A percentile compares a stretch with the other conserved stretches of the same genome.
Evolutionary conservation across 2,329 filamentous ascomycete species (phyloP).

Genomic region (Sclerotinia spermophila): DNA sequence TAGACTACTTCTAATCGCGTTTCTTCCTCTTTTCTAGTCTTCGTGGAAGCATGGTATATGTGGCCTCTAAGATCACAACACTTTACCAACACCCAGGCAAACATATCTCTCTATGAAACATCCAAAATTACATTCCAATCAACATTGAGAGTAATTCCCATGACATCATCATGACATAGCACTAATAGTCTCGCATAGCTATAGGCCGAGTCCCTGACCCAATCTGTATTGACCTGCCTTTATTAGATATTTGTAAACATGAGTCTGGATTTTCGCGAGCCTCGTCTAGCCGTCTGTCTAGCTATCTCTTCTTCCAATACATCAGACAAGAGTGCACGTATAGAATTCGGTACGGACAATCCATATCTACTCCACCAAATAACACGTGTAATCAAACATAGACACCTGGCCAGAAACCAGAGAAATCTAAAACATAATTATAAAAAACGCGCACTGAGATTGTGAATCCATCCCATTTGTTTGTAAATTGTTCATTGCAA

Average conservation of each 20-base stretch:
- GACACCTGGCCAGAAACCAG: background rate
- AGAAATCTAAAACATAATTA: background rate
- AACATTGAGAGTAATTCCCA: background rate
- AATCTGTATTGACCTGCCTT: background rate
- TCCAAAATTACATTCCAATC: background rate
- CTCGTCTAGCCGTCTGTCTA: background rate
- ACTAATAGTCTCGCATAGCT: background rate
- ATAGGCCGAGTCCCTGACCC: background rate
- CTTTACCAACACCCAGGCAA: background rate
- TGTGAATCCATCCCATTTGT: background rate
- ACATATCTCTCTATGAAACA: background rate
- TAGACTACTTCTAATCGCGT: background rate
- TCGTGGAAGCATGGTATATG: too few relatives aligned
- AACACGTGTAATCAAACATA: background rate
- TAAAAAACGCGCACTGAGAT: background rate
- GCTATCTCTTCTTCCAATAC: background rate
- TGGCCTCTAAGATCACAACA: background rate
- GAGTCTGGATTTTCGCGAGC: background rate
- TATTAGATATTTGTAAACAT: too few relatives aligned
- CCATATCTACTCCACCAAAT: background rate
- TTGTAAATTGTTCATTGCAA: background rate
- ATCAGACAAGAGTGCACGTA: background rate
- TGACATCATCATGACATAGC: background rate
- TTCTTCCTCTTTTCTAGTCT: background rate
- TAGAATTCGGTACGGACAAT: background rate